These are phyloP conservation scores for Mikania micrantha DNA, from an alignment of 129 eudicot species.

Conservation along the genomic window DNA sequence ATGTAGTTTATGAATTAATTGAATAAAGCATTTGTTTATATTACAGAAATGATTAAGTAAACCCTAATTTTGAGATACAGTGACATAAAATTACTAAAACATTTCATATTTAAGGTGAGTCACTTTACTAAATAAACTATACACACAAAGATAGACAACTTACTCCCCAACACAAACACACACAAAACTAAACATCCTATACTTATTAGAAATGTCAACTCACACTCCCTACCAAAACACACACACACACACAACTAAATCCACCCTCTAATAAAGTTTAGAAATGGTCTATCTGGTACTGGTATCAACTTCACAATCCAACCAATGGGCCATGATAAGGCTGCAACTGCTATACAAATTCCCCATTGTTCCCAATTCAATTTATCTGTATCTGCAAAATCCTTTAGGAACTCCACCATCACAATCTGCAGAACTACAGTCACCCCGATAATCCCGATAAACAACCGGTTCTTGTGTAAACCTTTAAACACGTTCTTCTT, in stretches of 20 bases:
- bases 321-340: conserved; percentile 78
- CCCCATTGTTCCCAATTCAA: conserved; percentile 68
- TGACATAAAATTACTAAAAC: too few relatives aligned
- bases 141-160: background rate
- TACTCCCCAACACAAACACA: background rate
- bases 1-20: background rate
- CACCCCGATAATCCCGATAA: conserved; percentile 55
- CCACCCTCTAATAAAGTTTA: conserved; percentile 31
- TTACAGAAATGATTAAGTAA: background rate
- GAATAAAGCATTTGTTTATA: background rate
- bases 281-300: conserved; percentile 49
- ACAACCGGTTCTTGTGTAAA: conserved; percentile 45
- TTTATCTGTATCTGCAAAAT: conserved; percentile 69
- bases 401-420: conserved; percentile 74
- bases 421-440: conserved; percentile 65
- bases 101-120: too few relatives aligned
- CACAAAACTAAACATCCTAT: background rate
- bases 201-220: too few relatives aligned
- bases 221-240: background rate
- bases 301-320: conserved; percentile 68
- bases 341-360: conserved; percentile 52
- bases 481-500: conserved; percentile 71
- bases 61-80: background rate
- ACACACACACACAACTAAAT: conserved; percentile 9
- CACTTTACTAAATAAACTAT: background rate